Percentiles rank a stretch among this genome's conserved stretches.
phyloP scores from a whole-genome alignment of 164 flowering plant species.

The Liriodendron chinense region DNA sequence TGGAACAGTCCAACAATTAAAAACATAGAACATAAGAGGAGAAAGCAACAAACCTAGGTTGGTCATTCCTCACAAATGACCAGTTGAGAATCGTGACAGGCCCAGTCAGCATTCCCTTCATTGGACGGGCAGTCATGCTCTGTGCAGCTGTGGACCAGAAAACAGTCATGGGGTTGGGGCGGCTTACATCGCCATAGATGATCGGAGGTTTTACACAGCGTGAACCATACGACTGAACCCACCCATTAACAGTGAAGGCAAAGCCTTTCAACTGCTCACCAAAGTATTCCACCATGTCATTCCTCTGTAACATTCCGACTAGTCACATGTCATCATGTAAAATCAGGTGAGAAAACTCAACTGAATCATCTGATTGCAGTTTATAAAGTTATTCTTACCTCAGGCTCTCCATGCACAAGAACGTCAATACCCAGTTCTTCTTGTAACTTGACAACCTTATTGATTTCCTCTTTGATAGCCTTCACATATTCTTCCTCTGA shows the following conservation, averaged over 20 bases:
- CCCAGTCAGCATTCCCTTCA: conserved; percentile 75
- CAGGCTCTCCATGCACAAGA: conserved; percentile 95
- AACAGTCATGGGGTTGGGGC: conserved; percentile 30
- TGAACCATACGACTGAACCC: conserved; percentile 29
- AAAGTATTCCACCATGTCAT: conserved; percentile 95
- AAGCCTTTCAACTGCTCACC: conserved; percentile 92
- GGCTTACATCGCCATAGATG: conserved; percentile 30
- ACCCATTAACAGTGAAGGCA: conserved; percentile 59
- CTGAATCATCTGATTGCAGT: no score
- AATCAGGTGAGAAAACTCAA: no score
- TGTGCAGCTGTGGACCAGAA: conserved; percentile 29
- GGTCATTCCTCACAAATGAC: conserved; percentile 73
- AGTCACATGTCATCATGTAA: conserved; percentile 27
- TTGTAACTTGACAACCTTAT: conserved; percentile 81
- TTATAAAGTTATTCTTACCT: conserved; percentile 35
- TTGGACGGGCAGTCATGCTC: conserved; percentile 34
- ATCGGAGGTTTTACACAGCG: conserved; percentile 30
- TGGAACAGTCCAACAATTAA: neutral
- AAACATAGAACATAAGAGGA: neutral
- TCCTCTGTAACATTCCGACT: conserved; percentile 43
- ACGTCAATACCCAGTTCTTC: conserved; percentile 97
- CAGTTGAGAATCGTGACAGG: conserved; percentile 78
- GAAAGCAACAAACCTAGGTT: conserved; percentile 39
- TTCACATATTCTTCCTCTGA: conserved; percentile 75
- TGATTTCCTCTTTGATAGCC: conserved; percentile 79